phyloP scores from a whole-genome alignment of 768 basidiomycete species.

The Austroboletus eburneus region DNA sequence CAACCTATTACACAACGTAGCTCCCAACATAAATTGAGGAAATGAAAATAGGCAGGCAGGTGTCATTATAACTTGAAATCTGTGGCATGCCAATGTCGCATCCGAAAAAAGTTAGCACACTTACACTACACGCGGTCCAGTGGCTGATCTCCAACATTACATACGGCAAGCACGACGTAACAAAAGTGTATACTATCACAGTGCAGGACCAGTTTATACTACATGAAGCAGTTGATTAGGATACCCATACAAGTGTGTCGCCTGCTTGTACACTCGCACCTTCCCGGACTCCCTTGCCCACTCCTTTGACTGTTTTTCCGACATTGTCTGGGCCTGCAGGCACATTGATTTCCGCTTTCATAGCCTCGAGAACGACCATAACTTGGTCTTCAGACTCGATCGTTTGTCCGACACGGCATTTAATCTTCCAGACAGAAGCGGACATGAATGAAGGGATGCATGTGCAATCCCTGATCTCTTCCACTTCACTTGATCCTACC shows the following conservation, averaged over 20 bases:
- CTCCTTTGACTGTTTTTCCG: conserved; percentile 38
- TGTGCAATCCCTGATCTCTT: conserved; percentile 2
- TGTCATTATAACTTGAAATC: no score
- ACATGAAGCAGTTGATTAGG: conserved; percentile 1
- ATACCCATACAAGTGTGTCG: conserved; percentile 37
- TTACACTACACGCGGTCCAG: no score
- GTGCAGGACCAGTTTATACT: no score
- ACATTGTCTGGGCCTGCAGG: conserved; percentile 41
- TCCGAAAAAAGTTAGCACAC: no score
- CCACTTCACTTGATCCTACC: conserved; percentile 1
- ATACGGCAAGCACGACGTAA: no score
- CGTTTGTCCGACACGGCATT: conserved; percentile 37
- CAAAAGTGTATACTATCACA: no score
- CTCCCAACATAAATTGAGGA: no score
- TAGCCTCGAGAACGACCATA: conserved; percentile 54
- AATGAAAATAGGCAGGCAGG: no score
- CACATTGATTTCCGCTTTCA: conserved; percentile 61
- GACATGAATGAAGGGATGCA: conserved; percentile 35
- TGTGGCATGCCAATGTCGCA: no score
- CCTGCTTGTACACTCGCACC: conserved; percentile 46
- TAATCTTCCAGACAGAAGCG: conserved; percentile 51
- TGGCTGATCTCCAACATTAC: no score
- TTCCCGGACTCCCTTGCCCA: conserved; percentile 40
- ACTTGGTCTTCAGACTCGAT: conserved; percentile 41
- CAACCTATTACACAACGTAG: no score